Base-by-base conservation (phyloP, 306 rosid genomes). In the Luffa acutangula region DNA sequence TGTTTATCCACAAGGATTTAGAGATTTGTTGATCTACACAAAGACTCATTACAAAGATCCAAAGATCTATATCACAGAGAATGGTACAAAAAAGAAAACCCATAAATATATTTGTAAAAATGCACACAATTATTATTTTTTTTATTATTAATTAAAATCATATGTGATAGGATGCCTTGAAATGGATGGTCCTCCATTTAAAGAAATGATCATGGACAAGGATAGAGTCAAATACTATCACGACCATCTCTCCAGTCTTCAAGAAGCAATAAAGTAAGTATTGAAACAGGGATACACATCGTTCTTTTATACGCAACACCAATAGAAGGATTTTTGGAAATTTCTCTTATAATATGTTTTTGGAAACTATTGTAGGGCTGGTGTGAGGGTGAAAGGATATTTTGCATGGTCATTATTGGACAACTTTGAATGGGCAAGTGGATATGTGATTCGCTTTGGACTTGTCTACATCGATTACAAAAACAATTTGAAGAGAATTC, bases 1-100 rank as follows among this genome's bases (percentile, higher is more conserved):
- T 1, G 80, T 82, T 14, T 87, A 82, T 25, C 87, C 89, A 2
- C 10, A 41, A 7, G 82, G 74, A 14, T 39, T 65, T 4, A 65
- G 9, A 39, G 20, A 7, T 0, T 3, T 65, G 17, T 14, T 65
- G 49, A 7, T 65, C 20, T 65, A 65, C 11, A 17, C 13, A 3
- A 65, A 65, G 13, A 65, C 1, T 6, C 6, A 15, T 2, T 65
- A 65, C 48, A 37, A 65, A 1, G 11, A 39, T 17, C 73, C 73
- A 17, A 8, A 2, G 0, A 37, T 65, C 14, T 39, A 65, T 7
- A 65, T 65, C 48, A 65, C 73, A 0, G 73, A 65, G 48, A 65
- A 36, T 65, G 73, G 49, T 65, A 64, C 6, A 3, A 1, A 62
- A 1, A 1, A 12, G 2, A 37, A 34, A 6, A 37, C 4, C 2